These are phyloP conservation scores for Exophiala spinifera DNA, from an alignment of 2,329 filamentous ascomycete species.

Conservation along the genomic window DNA sequence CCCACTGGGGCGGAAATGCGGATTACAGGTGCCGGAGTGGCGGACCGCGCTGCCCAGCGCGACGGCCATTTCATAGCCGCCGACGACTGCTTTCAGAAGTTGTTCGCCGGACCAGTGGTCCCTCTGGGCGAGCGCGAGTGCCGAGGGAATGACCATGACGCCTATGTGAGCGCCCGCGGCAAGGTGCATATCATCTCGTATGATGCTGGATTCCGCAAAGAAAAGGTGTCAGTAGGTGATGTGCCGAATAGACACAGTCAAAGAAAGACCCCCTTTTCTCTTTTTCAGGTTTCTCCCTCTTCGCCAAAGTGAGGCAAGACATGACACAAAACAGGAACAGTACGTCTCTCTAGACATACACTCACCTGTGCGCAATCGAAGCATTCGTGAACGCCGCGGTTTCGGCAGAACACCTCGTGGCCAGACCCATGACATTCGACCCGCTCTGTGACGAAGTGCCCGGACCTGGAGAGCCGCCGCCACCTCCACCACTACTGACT, in stretches of 20 bases:
- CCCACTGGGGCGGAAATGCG: slow-evolving; percentile 13
- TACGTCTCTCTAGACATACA: too few relatives aligned
- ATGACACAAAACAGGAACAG: too few relatives aligned
- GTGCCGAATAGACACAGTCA: too few relatives aligned
- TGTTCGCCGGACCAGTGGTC: slow-evolving; percentile 9
- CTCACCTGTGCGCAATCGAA: slow-evolving; percentile 15
- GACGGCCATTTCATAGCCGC: slow-evolving; percentile 7
- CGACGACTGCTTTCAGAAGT: slow-evolving; percentile 1
- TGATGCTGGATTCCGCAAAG: not conserved
- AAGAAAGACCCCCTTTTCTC: too few relatives aligned
- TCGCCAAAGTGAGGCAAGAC: too few relatives aligned
- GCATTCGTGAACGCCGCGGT: slow-evolving; percentile 16
- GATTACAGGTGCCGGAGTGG: not conserved
- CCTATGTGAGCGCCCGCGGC: slow-evolving; percentile 11
- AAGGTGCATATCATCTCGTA: slow-evolving; percentile 20
- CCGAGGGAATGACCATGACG: slow-evolving; percentile 10
- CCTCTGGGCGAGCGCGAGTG: slow-evolving; percentile 8
- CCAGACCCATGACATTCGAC: too few relatives aligned
- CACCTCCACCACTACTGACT: not conserved
- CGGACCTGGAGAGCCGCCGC: not conserved
- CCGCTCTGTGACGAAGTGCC: too few relatives aligned
- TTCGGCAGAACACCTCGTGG: slow-evolving; percentile 2
- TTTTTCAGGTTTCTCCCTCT: too few relatives aligned
- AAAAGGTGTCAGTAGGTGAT: too few relatives aligned
- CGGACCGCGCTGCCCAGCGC: slow-evolving; percentile 3